Percentiles rank a stretch among this genome's conserved stretches.
Conservation (phyloP, 352 stramenopile genomes). For the Aphanomyces astaci region DNA sequence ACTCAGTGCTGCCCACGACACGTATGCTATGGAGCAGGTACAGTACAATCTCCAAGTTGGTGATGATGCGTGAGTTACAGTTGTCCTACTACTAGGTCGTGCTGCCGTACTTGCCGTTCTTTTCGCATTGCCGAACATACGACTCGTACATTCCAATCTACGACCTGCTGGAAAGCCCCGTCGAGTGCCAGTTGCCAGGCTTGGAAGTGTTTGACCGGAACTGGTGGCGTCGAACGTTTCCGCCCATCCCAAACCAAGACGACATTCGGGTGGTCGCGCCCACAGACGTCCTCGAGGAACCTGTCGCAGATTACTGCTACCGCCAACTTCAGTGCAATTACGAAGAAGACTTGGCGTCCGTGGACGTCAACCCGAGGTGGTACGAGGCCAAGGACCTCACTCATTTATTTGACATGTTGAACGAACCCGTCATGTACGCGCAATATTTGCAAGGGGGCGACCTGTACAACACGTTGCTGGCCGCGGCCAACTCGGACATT, state of each 20-base stretch:
- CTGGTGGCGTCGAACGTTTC: constrained; percentile 67
- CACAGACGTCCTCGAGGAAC: constrained; percentile 78
- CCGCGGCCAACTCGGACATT: constrained; percentile 68
- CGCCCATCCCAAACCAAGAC: constrained; percentile 90
- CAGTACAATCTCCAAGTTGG: no score
- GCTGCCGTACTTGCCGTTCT: constrained; percentile 93
- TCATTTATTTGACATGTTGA: constrained; percentile 87
- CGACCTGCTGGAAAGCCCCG: constrained; percentile 81
- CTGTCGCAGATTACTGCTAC: constrained; percentile 89
- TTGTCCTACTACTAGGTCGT: constrained; percentile 52
- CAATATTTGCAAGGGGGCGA: constrained; percentile 75
- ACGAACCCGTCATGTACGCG: constrained; percentile 84
- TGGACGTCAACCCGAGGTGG: constrained; percentile 91
- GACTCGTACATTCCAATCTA: constrained; percentile 94
- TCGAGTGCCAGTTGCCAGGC: constrained; percentile 84
- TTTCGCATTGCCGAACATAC: constrained; percentile 94
- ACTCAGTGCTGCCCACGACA: constrained; percentile 35
- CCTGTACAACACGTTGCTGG: constrained; percentile 61
- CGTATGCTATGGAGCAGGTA: constrained; percentile 73
- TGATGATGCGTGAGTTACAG: no score
- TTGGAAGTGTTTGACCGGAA: constrained; percentile 55
- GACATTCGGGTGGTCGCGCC: constrained; percentile 87
- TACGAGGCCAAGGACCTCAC: constrained; percentile 89
- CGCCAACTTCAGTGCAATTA: constrained; percentile 85
- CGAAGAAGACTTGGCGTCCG: constrained; percentile 86